These are phyloP conservation scores for Acacia acuminata DNA, from an alignment of 306 rosid species.

Conservation along the genomic window DNA sequence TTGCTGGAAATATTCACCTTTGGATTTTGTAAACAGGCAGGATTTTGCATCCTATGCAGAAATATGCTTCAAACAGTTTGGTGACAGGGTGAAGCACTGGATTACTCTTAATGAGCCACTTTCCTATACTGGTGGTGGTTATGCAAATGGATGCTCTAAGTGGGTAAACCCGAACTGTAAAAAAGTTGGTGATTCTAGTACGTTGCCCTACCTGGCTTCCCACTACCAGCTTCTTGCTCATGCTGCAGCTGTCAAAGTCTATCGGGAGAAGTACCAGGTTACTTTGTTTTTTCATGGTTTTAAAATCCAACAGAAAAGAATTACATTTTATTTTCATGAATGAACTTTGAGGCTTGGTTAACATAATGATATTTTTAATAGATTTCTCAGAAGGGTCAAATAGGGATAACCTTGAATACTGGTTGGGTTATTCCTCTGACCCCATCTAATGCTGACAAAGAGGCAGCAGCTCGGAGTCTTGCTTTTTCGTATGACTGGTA, in stretches of 20 bases:
- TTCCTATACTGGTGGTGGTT: conserved; percentile 33
- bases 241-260: conserved; percentile 62
- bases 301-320: neutral
- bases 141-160: conserved; percentile 56
- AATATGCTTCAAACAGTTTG: conserved; percentile 64
- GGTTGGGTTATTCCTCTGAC: conserved; percentile 55
- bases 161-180: conserved; percentile 39
- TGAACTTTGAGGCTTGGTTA: conserved; percentile 6
- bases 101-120: conserved; percentile 68
- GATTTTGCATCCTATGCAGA: conserved; percentile 61
- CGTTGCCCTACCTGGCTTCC: conserved; percentile 55
- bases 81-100: conserved; percentile 77
- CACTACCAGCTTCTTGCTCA: conserved; percentile 62
- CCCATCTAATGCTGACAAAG: conserved; percentile 41
- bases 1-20: conserved; percentile 7
- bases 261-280: conserved; percentile 54
- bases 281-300: neutral
- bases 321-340: neutral
- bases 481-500: conserved; percentile 62
- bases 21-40: conserved; percentile 35
- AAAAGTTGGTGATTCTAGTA: conserved; percentile 50
- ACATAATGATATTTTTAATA: conserved; percentile 11
- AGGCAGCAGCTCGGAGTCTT: conserved; percentile 46
- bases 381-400: conserved; percentile 58
- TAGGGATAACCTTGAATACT: conserved; percentile 57